Conservation (phyloP, 176 grass and related monocot genomes). For the Zizania latifolia region DNA sequence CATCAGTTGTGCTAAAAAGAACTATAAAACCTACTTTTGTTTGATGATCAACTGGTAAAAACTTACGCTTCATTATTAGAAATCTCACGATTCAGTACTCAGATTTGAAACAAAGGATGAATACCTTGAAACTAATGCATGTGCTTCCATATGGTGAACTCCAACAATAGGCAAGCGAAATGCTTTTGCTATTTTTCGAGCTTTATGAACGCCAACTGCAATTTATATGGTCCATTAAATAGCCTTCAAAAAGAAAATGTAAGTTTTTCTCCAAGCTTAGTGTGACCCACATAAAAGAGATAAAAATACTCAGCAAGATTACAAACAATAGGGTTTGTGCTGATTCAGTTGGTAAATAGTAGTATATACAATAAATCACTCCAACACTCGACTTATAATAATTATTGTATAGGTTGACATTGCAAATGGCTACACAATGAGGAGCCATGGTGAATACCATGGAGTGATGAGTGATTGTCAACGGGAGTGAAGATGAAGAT, state of each 20-base stretch:
- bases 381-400: not conserved
- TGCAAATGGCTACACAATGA: not conserved
- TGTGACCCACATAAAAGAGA: not conserved
- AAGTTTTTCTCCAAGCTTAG: not conserved
- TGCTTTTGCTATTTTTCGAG: slow-evolving; percentile 62
- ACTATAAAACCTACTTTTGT: not conserved
- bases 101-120: not conserved
- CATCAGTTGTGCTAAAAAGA: not conserved
- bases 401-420: not conserved
- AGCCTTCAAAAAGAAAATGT: not conserved
- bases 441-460: too few species aligned
- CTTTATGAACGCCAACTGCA: slow-evolving; percentile 94
- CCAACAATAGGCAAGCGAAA: slow-evolving; percentile 76
- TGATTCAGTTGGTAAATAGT: not conserved
- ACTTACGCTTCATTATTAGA: not conserved
- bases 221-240: slow-evolving; percentile 14
- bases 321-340: not conserved
- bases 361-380: not conserved
- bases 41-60: not conserved
- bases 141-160: slow-evolving; percentile 96
- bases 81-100: not conserved
- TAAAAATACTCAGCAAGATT: not conserved
- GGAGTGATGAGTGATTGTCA: too few species aligned
- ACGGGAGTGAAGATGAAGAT: too few species aligned
- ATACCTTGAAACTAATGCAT: slow-evolving; percentile 95